Conservation (phyloP, 192 early-diverging fungal species). For the Tieghemiomyces parasiticus region DNA sequence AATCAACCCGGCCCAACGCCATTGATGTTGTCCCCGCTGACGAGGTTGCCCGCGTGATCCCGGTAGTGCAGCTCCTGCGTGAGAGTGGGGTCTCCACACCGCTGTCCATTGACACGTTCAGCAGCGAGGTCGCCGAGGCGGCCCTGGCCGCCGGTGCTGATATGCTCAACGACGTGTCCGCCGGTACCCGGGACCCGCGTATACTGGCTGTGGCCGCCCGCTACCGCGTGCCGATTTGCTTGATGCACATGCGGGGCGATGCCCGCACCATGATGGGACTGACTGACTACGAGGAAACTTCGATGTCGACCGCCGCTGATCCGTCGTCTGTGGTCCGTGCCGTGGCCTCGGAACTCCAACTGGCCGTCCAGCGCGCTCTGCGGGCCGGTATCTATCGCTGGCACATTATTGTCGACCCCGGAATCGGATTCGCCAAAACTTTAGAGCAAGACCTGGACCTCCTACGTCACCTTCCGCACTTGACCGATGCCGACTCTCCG, state of each 20-base stretch:
- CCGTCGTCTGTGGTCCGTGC: conserved; percentile 36
- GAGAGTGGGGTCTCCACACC: conserved; percentile 36
- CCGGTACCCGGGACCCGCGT: conserved; percentile 57
- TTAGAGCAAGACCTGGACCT: conserved; percentile 76
- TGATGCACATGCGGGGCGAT: conserved; percentile 98
- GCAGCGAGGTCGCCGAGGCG: conserved; percentile 64
- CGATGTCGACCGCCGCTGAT: conserved; percentile 27
- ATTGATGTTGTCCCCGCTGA: conserved; percentile 54
- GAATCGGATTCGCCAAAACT: conserved; percentile 94
- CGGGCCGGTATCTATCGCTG: conserved; percentile 74
- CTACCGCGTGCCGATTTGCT: conserved; percentile 62
- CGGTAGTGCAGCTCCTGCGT: conserved; percentile 69
- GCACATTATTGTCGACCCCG: conserved; percentile 96
- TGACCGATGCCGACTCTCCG: conserved; percentile 18
- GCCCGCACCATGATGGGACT: conserved; percentile 69
- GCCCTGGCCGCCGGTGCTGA: conserved; percentile 85
- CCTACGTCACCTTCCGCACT: conserved; percentile 48
- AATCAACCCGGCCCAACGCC: conserved; percentile 81
- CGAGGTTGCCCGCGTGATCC: conserved; percentile 71
- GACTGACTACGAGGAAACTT: conserved; percentile 58
- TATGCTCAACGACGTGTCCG: conserved; percentile 90
- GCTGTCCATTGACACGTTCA: conserved; percentile 90
- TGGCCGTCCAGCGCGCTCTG: conserved; percentile 50
- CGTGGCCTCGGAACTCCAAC: conserved; percentile 51
- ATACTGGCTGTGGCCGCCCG: conserved; percentile 74